Percentiles rank a stretch among this genome's conserved stretches.
phyloP scores from a whole-genome alignment of 2,329 filamentous ascomycete genomes.

The Cercospora sp. region DNA sequence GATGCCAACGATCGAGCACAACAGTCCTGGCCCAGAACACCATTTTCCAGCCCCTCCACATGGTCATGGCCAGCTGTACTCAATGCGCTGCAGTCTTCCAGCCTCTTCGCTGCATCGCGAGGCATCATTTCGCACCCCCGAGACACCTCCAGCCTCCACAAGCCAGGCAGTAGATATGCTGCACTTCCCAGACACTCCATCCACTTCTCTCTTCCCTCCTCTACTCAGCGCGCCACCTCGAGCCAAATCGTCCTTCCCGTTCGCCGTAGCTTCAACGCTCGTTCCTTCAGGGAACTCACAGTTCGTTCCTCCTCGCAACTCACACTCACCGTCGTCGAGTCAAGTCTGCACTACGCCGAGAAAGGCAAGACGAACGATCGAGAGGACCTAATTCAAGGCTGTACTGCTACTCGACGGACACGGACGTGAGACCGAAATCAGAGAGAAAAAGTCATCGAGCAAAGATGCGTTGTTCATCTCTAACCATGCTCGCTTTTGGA shows the following conservation, averaged over 20 bases:
- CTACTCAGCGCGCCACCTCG: neutral
- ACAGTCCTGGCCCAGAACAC: neutral
- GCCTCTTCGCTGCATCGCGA: neutral
- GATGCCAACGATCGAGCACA: neutral
- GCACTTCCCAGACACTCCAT: constrained; percentile 4
- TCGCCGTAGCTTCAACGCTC: neutral
- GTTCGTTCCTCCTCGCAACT: constrained; percentile 4
- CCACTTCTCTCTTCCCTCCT: neutral
- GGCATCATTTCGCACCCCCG: neutral
- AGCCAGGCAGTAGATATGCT: neutral
- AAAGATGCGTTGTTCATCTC: constrained; percentile 7
- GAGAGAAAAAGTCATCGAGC: neutral
- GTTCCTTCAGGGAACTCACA: neutral
- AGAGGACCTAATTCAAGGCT: neutral
- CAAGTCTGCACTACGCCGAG: constrained; percentile 1
- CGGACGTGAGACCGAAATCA: neutral
- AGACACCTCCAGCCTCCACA: neutral
- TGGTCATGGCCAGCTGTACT: neutral
- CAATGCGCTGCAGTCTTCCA: neutral
- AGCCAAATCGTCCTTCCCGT: neutral
- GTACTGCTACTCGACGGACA: neutral
- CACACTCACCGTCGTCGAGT: neutral
- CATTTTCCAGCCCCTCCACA: neutral
- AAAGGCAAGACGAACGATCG: neutral
- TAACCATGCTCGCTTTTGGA: constrained; percentile 9